phyloP scores from a whole-genome alignment of 2,329 filamentous ascomycete genomes.

The Hypoxylon sp. region DNA sequence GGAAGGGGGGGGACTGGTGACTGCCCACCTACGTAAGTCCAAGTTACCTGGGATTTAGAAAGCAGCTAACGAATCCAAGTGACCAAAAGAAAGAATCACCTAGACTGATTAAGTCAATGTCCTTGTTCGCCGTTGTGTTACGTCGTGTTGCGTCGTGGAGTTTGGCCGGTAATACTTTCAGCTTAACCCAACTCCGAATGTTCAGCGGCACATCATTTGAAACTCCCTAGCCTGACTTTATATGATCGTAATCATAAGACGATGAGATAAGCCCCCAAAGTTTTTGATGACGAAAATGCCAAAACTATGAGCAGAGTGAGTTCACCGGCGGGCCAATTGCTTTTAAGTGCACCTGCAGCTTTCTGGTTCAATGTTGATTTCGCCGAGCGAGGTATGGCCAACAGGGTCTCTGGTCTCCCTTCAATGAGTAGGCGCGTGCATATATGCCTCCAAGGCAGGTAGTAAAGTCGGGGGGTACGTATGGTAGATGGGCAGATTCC shows the following conservation, averaged over 20 bases:
- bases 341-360: constrained; percentile 18
- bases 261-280: constrained; percentile 21
- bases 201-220: constrained; percentile 20
- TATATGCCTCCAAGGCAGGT: constrained; percentile 7
- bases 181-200: constrained; percentile 13
- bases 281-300: constrained; percentile 32
- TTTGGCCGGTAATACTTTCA: constrained; percentile 19
- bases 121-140: constrained; percentile 1
- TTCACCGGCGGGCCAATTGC: constrained; percentile 4
- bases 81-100: constrained; percentile 10
- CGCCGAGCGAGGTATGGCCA: constrained; percentile 24
- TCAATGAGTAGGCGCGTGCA: not conserved
- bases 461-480: not conserved
- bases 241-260: constrained; percentile 30
- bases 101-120: not conserved
- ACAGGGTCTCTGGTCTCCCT: constrained; percentile 23
- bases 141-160: not conserved
- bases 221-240: constrained; percentile 26
- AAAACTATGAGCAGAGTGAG: constrained; percentile 11
- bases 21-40: constrained; percentile 13
- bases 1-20: constrained; percentile 19
- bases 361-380: constrained; percentile 26
- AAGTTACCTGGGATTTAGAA: constrained; percentile 5
- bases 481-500: constrained; percentile 21
- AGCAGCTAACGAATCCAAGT: constrained; percentile 3